Conservation (phyloP, 495 filamentous ascomycete genomes). For the Parachaetomium inaequale region DNA sequence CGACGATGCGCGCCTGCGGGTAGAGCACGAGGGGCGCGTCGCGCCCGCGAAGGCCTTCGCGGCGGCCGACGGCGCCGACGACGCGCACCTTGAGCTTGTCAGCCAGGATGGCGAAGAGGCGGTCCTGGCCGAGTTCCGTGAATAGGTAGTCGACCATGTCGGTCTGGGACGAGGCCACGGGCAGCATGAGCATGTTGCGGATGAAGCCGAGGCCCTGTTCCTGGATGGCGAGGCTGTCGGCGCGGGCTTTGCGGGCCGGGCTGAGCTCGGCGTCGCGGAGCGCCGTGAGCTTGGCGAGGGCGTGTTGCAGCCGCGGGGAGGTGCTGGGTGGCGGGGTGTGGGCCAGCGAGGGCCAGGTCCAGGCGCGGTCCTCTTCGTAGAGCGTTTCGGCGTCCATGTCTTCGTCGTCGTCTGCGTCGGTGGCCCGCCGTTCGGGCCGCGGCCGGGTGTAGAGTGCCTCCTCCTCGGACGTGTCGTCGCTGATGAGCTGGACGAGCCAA, state of each 20-base stretch:
- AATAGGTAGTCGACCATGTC: slow-evolving; percentile 88
- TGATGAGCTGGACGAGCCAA: slow-evolving; percentile 77
- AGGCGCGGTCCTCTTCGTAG: slow-evolving; percentile 31
- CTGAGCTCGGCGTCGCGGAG: slow-evolving; percentile 56
- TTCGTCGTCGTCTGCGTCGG: slow-evolving; percentile 54
- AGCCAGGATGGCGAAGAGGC: slow-evolving; percentile 70
- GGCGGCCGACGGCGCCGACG: slow-evolving; percentile 43
- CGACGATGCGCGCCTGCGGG: slow-evolving; percentile 69
- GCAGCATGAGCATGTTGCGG: slow-evolving; percentile 72
- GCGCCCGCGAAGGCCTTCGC: slow-evolving; percentile 16
- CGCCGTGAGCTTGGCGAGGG: slow-evolving; percentile 47
- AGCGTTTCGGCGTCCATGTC: slow-evolving; percentile 54
- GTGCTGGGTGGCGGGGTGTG: neutral
- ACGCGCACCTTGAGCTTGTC: slow-evolving; percentile 63
- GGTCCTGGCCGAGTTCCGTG: slow-evolving; percentile 65
- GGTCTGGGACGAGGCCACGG: slow-evolving; percentile 26
- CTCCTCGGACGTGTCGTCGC: slow-evolving; percentile 50
- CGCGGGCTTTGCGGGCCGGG: slow-evolving; percentile 56
- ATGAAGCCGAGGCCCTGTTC: slow-evolving; percentile 86
- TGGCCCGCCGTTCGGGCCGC: slow-evolving; percentile 30
- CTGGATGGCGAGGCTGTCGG: slow-evolving; percentile 80
- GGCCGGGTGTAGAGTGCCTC: slow-evolving; percentile 38
- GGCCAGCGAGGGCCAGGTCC: slow-evolving; percentile 23
- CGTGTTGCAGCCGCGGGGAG: slow-evolving; percentile 39
- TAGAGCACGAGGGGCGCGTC: slow-evolving; percentile 46